Conservation (phyloP, 2,329 filamentous ascomycete genomes). For the Mollisiaceae sp. region DNA sequence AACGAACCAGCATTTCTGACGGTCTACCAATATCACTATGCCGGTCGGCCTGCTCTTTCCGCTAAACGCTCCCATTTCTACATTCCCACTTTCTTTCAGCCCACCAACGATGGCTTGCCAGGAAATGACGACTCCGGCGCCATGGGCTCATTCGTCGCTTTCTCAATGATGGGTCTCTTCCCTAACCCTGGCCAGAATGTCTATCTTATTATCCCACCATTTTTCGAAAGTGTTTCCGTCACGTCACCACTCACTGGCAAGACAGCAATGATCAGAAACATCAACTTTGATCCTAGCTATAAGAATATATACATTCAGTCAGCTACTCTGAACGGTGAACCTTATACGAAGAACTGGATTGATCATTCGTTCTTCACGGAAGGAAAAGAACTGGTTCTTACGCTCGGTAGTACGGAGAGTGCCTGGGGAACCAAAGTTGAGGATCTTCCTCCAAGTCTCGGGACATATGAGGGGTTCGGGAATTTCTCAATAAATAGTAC, state of each 20-base stretch:
- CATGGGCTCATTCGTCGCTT: slow-evolving; percentile 50
- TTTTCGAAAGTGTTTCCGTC: slow-evolving; percentile 65
- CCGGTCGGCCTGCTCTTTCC: slow-evolving; percentile 57
- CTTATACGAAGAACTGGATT: slow-evolving; percentile 70
- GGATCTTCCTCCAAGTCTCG: slow-evolving; percentile 66
- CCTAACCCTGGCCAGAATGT: slow-evolving; percentile 73
- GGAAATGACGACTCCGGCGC: slow-evolving; percentile 75
- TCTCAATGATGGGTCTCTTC: slow-evolving; percentile 54
- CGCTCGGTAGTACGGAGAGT: slow-evolving; percentile 64
- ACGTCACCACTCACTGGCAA: slow-evolving; percentile 61
- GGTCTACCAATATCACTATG: slow-evolving; percentile 74
- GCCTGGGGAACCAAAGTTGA: slow-evolving; percentile 63
- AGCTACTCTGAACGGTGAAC: slow-evolving; percentile 63
- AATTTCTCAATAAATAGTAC: slow-evolving; percentile 29
- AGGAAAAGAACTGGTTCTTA: slow-evolving; percentile 67
- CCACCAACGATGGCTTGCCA: slow-evolving; percentile 63
- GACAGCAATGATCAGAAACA: slow-evolving; percentile 61
- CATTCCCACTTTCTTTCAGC: slow-evolving; percentile 67
- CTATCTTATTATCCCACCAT: slow-evolving; percentile 72
- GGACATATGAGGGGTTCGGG: slow-evolving; percentile 36
- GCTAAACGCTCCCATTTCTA: slow-evolving; percentile 64
- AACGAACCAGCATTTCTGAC: slow-evolving; percentile 69
- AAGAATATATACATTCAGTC: slow-evolving; percentile 67
- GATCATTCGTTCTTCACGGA: slow-evolving; percentile 71
- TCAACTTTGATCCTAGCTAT: slow-evolving; percentile 66